phyloP scores from a whole-genome alignment of 176 grass and related monocot genomes.

The Oryza glaberrima region DNA sequence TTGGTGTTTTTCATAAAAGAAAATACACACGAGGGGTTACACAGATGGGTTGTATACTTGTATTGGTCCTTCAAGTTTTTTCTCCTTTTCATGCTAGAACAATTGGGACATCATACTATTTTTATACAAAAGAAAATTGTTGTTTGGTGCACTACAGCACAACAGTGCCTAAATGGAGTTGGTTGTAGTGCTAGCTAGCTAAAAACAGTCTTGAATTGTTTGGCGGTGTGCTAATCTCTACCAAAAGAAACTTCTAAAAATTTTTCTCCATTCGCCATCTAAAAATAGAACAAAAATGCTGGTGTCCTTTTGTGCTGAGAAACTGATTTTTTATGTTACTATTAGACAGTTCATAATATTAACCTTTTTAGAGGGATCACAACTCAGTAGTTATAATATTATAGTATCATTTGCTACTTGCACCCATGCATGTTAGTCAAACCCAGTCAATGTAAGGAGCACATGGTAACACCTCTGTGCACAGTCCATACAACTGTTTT shows the following conservation, averaged over 20 bases:
- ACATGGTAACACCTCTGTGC: constrained; percentile 37
- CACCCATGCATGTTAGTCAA: constrained; percentile 31
- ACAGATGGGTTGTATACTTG: neutral
- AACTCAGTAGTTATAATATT: neutral
- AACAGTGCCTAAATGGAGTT: constrained; percentile 22
- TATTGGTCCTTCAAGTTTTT: neutral
- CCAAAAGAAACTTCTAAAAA: constrained; percentile 13
- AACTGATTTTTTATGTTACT: neutral
- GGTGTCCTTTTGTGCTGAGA: neutral
- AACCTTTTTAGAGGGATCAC: neutral
- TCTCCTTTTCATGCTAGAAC: neutral
- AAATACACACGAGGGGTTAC: neutral
- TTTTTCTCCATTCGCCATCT: neutral
- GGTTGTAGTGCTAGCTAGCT: constrained; percentile 44
- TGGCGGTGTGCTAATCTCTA: constrained; percentile 12
- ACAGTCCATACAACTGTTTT: constrained; percentile 39
- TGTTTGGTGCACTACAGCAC: constrained; percentile 41
- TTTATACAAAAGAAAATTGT: neutral
- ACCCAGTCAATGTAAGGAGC: constrained; percentile 38
- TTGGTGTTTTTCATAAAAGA: neutral
- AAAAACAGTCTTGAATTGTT: constrained; percentile 10
- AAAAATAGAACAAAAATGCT: constrained; percentile 5
- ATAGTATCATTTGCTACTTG: neutral
- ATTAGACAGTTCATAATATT: neutral
- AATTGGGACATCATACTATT: neutral